Base-by-base conservation (phyloP, 257 asterid genomes). In the Pogostemon cablin region DNA sequence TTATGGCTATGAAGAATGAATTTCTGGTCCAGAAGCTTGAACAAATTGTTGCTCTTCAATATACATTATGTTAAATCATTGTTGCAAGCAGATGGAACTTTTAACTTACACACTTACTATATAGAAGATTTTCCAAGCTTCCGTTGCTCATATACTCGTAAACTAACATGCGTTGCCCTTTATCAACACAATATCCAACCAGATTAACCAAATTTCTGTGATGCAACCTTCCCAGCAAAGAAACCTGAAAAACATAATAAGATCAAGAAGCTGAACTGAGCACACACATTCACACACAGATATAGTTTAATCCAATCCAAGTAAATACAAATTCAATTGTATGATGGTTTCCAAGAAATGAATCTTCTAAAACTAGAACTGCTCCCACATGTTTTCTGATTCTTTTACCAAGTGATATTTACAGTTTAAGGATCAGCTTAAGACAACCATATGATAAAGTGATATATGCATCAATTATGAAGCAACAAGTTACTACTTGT, bases 81-180 rank as follows among this genome's bases (percentile, higher is more conserved):
- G 53, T 38, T 42, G 12, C 73, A 10, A 65, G 58, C 64, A 75
- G 55, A 68, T 38, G 35, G 56, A 43, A 62, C 39, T 39, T 65
- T 44, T 56, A 65, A 71, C 58, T 62, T 47, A 44, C 12, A 7
- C 42, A 80, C 97, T 85, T 83, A 95, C 98, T 79, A 60, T 95
- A 95, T 65, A 95, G 69, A 74, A 82, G 91, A 77, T 89, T 89
- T 17, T 84, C 98, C 88, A 95, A 86, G 88, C 98, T 95, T 76
- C 98, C 99, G 39, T 91, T 86, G 83, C 96, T 88, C 99, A 95
- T 91, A 82, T 81, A 95, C 81, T 95, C 98, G 50, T 95, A 95
- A 64, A 95, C 80, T 72, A 95, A 82, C 88, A 95, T 91, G 38
- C 71, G 90, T 60, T 91, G 90, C 67, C 98, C 97, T 84, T 86